Percentiles rank a stretch among this genome's conserved stretches.
Conservation (phyloP, 805 yeast species). For the Yarrowia sp. region DNA sequence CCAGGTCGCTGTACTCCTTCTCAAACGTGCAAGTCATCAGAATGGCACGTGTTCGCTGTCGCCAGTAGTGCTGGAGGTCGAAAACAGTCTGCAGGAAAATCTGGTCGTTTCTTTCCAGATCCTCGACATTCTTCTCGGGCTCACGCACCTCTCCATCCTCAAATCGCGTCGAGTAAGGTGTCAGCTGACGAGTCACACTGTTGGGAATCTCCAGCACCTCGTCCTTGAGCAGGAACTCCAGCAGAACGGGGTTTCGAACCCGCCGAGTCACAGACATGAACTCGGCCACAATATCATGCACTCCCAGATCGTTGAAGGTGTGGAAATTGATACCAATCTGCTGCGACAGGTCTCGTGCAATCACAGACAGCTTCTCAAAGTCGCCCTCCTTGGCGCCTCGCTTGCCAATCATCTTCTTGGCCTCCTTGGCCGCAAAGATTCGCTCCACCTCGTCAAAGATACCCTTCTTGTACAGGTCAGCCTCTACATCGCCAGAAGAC, state of each 20-base stretch:
- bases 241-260: conserved; percentile 68
- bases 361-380: conserved; percentile 64
- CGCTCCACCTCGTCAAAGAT: conserved; percentile 82
- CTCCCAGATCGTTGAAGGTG: conserved; percentile 66
- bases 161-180: conserved; percentile 83
- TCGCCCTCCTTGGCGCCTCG: conserved; percentile 54
- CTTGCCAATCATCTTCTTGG: conserved; percentile 56
- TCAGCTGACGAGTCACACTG: conserved; percentile 70
- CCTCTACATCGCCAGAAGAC: conserved; percentile 55
- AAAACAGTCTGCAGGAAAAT: conserved; percentile 81
- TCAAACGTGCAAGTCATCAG: conserved; percentile 72
- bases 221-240: conserved; percentile 83
- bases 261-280: conserved; percentile 79
- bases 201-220: conserved; percentile 78
- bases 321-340: conserved; percentile 95
- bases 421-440: conserved; percentile 84
- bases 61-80: conserved; percentile 90
- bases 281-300: conserved; percentile 70
- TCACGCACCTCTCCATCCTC: conserved; percentile 47
- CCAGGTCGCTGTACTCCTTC: conserved; percentile 77
- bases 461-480: conserved; percentile 74
- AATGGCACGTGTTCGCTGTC: conserved; percentile 85
- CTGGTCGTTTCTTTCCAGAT: conserved; percentile 86
- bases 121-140: conserved; percentile 75
- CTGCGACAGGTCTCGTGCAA: conserved; percentile 87